Base-by-base conservation (phyloP, 78 protist species). In the Capsaspora owczarzaki region DNA sequence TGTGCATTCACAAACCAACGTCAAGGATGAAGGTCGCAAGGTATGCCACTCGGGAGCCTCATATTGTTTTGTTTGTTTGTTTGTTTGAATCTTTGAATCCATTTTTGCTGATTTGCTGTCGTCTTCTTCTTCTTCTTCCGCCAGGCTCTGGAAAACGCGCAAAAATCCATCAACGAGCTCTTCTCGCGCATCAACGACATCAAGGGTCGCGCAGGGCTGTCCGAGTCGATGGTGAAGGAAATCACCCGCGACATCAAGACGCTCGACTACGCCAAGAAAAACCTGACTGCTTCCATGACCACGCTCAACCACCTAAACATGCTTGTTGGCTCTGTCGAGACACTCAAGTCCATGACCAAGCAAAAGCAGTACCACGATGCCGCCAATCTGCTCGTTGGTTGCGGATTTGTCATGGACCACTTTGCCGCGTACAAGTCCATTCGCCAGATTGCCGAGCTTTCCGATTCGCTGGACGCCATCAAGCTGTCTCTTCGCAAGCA, bases 251-350 rank as follows among this genome's bases (percentile, higher is more conserved):
- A 92, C 82, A 92, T 94, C 63, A 88, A 86, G 76, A 40, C 82
- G 49, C 85, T 94, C 56, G 97, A 94, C 86, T 53, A 66, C 71
- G 97, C 95, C 12, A 92, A 92, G 86, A 61, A 77, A 44, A 89
- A 94, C 82, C 82, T 94, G 29, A 89, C 91, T 16, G 41, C 78
- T 41, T 83, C 94, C 37, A 90, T 94, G 53, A 85, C 85, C 46
- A 85, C 93, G 3, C 71, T 94, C 46, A 84, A 85, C 74, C 78
- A 81, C 74, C 69, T 94, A n/a, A 90, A 92, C 60, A 90, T 81
- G 80, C 81, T 90, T 70, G 72, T 85, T 75, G 83, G 89, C 72
- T 0, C 56, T 37, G 38, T 70, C 8, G 74, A 79, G 49, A 33
- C 70, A 0, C 68, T 79, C 16, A 61, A 61, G 81, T 2, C 41